Evolutionary conservation across 31 red algal genomes (phyloP), one percentile per base, ranked within the genome.

Genomic region (Asparagopsis taxiformis): DNA sequence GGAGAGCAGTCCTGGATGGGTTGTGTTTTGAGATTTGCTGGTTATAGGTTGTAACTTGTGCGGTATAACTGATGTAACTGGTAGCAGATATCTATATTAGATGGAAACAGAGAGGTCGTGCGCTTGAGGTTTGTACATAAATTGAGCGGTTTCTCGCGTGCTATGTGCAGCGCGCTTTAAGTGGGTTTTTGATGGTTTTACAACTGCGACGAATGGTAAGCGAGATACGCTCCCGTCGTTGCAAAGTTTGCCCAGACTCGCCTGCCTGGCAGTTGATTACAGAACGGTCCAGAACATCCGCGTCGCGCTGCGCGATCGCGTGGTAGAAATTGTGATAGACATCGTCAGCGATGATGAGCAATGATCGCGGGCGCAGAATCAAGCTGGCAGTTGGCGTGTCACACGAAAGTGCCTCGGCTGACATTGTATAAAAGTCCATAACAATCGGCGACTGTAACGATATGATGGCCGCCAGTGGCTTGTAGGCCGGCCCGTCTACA

Each of bases 401-500:
- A n/a, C n/a, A n/a, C n/a, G n/a, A n/a, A n/a, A n/a, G n/a, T n/a
- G n/a, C n/a, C n/a, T n/a, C n/a, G n/a, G n/a, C n/a, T n/a, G n/a
- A n/a, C n/a, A n/a, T 34, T 24, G 54, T 30, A 28, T 94, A 91
- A 44, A 85, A 96, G 57, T 90, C 51, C 85, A 96, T 84, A 21
- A 78, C 73, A 21, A 86, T 67, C 0, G 60, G 63, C 26, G 67
- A 56, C 17, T 65, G 59, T 8, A 96, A 72, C 25, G 85, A 90
- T 5, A 96, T 28, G 31, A 96, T 96, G 35, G 74, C 80, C 0
- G 93, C 93, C 13, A 57, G 26, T 4, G 93, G 85, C 30, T 79
- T 74, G 67, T 85, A 96, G 0, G 73, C 75, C 0, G 93, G 93
- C 9, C 93, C 93, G 77, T 96, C 93, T 39, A 72, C 72, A 69